phyloP scores from a whole-genome alignment of 768 basidiomycete genomes.

The Rhizopogon vulgaris region DNA sequence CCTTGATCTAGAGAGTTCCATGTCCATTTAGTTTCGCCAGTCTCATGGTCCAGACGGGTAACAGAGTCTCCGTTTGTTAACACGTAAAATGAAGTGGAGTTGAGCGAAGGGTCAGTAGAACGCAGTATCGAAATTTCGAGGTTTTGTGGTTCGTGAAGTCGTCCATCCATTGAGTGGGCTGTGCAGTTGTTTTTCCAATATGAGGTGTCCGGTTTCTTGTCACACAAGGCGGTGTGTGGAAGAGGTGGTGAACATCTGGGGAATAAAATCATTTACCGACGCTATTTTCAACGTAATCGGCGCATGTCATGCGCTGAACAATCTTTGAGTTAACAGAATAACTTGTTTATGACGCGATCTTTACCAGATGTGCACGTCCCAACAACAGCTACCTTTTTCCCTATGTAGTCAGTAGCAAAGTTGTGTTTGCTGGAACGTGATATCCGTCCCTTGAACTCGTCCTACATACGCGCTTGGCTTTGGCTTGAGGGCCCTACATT shows the following conservation, averaged over 20 bases:
- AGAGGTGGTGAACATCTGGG: too few relatives aligned
- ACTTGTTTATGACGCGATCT: too few relatives aligned
- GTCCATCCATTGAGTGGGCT: slow-evolving; percentile 32
- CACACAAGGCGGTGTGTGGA: too few relatives aligned
- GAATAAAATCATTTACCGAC: too few relatives aligned
- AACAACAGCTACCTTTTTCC: slow-evolving; percentile 69
- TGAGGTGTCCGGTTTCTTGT: slow-evolving; percentile 55
- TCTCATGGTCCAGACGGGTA: slow-evolving; percentile 39
- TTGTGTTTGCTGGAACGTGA: slow-evolving; percentile 55
- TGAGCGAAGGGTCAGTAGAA: slow-evolving; percentile 32
- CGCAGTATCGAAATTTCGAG: slow-evolving; percentile 46
- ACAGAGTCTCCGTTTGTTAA: slow-evolving; percentile 60
- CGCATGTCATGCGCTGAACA: too few relatives aligned
- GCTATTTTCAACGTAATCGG: too few relatives aligned
- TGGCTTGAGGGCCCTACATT: not conserved
- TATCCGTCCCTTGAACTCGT: slow-evolving; percentile 56
- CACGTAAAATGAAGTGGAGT: slow-evolving; percentile 34
- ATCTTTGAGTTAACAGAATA: too few relatives aligned
- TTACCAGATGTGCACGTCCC: too few relatives aligned
- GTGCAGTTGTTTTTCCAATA: slow-evolving; percentile 63
- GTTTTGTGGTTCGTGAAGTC: slow-evolving; percentile 44
- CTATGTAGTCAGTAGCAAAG: slow-evolving; percentile 47
- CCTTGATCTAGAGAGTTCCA: slow-evolving; percentile 67
- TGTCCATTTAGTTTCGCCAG: slow-evolving; percentile 58
- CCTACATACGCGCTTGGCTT: slow-evolving; percentile 23